Evolutionary conservation across 768 basidiomycete genomes (phyloP).

Genomic region (Lactarius vividus): DNA sequence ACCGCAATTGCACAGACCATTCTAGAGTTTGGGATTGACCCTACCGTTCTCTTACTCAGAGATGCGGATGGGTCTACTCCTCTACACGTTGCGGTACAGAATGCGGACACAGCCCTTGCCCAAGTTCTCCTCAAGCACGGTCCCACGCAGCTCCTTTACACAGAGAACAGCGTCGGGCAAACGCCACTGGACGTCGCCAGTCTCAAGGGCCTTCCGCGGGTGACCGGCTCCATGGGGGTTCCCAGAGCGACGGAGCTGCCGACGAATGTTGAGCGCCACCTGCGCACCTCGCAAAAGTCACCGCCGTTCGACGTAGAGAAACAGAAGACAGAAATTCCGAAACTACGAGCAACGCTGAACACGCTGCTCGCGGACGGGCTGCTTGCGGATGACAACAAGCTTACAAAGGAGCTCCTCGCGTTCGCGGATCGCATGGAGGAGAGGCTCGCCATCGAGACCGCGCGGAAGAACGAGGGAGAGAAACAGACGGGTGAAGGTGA

Average conservation of each 20-base stretch:
- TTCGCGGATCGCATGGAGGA: conserved; percentile 17
- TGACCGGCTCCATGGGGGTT: not conserved
- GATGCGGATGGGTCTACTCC: conserved; percentile 51
- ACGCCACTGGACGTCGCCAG: conserved; percentile 33
- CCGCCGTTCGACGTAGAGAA: conserved; percentile 17
- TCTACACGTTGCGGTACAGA: conserved; percentile 47
- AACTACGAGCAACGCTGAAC: conserved; percentile 20
- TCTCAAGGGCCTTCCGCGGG: conserved; percentile 22
- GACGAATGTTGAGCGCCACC: not conserved
- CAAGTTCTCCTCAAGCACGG: conserved; percentile 39
- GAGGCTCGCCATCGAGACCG: conserved; percentile 5
- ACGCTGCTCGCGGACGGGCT: conserved; percentile 16
- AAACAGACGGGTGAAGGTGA: not conserved
- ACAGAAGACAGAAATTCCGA: conserved; percentile 18
- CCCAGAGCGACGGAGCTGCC: not conserved
- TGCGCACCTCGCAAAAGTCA: not conserved
- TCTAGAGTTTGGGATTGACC: conserved; percentile 40
- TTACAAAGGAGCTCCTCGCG: conserved; percentile 15
- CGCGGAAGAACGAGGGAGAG: not conserved
- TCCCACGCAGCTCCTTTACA: conserved; percentile 40
- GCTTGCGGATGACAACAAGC: conserved; percentile 9
- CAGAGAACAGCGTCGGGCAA: conserved; percentile 45
- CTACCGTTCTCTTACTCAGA: conserved; percentile 37
- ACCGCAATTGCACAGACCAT: conserved; percentile 34
- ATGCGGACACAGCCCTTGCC: conserved; percentile 38